phyloP scores from a whole-genome alignment of 2,329 filamentous ascomycete species.

The Apiospora hydei region DNA sequence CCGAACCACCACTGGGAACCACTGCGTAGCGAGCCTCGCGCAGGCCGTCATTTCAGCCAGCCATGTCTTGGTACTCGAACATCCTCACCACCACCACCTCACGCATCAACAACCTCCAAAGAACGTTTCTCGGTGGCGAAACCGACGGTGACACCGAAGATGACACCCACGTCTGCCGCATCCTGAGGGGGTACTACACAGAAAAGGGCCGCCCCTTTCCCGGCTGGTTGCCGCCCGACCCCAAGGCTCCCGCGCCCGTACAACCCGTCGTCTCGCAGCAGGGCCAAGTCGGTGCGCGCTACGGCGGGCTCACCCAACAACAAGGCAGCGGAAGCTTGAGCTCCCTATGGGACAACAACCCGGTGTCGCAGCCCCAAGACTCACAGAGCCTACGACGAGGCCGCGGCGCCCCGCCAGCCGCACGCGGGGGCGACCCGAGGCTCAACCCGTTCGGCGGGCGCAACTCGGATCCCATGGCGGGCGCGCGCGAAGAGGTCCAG shows the following conservation, averaged over 20 bases:
- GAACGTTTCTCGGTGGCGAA: constrained; percentile 72
- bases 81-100: constrained; percentile 71
- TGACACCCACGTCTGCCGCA: constrained; percentile 93
- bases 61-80: constrained; percentile 83
- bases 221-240: constrained; percentile 87
- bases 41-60: constrained; percentile 20
- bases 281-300: constrained; percentile 59
- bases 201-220: constrained; percentile 87
- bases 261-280: constrained; percentile 61
- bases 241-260: constrained; percentile 71
- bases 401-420: constrained; percentile 45
- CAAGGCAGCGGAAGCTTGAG: constrained; percentile 52
- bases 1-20: constrained; percentile 9
- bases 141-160: constrained; percentile 80
- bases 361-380: constrained; percentile 44
- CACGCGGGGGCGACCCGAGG: constrained; percentile 39
- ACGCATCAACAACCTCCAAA: constrained; percentile 70
- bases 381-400: constrained; percentile 55
- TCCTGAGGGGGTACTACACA: constrained; percentile 89
- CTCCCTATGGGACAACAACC: constrained; percentile 64
- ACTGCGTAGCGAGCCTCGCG: constrained; percentile 13
- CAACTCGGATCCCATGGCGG: constrained; percentile 41
- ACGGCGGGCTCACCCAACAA: constrained; percentile 54
- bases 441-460: constrained; percentile 43
- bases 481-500: constrained; percentile 47